Base-by-base conservation (phyloP, 83 land plant species). In the Picea mariana region DNA sequence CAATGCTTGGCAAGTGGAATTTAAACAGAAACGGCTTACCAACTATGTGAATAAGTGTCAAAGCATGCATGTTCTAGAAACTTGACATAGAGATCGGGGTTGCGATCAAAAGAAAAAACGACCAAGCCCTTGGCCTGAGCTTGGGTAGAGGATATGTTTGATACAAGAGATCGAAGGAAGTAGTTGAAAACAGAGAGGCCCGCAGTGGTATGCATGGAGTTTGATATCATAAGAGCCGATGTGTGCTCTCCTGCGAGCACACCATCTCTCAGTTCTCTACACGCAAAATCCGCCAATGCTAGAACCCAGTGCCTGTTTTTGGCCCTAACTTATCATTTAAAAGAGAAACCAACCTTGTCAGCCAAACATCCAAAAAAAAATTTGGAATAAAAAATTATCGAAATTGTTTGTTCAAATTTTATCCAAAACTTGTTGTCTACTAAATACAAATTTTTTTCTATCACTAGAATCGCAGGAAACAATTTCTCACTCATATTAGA, bases 91-190 rank as follows among this genome's bases (percentile, higher is more conserved):
- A 90, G n/a, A 31, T 85, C 79, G 4, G 98, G 98, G 55, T 87
- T 90, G 67, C 91, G 86, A 60, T 82, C 79, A 38, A 91, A 82
- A 11, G 92, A 91, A 5, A 95, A 92, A 9, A 91, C 27, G 27
- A 93, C 95, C 15, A 95, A 65, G 3, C 92, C 94, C 95, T 79
- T 79, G 13, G 95, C 91, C 76, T 96, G 97, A 8, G 93, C 88
- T 78, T 80, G 89, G 12, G 80, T 87, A 13, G 88, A 79, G 58
- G 85, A 66, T 77, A 94, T 86, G 79, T 80, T 80, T 81, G 90
- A 68, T 60, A n/a, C n/a, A 69, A 92, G 88, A 31, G 83, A 80
- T 40, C 82, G 40, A 27, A 96, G 87, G 47, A 92, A 84, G 84
- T 91, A 86, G 62, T 79, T 59, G 84, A 90, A 92, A 26, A 86